Percentiles rank a stretch among this genome's conserved stretches.
phyloP scores from a whole-genome alignment of 768 basidiomycete genomes.

The Russula brevipes region DNA sequence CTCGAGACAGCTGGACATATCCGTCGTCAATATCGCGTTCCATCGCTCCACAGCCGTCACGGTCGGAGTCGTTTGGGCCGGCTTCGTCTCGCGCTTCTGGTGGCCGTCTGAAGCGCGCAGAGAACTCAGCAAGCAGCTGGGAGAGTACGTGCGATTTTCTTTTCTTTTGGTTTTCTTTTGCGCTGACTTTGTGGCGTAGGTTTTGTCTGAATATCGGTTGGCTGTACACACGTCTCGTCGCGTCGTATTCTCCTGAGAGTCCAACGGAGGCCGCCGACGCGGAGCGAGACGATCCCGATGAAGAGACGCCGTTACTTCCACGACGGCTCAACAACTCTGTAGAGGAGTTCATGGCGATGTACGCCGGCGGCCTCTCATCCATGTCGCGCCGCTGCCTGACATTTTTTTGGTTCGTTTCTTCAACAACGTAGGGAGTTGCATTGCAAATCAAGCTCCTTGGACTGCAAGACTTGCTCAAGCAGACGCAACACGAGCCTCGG shows the following conservation, averaged over 20 bases:
- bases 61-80: slow-evolving; percentile 84
- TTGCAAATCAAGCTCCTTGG: slow-evolving; percentile 87
- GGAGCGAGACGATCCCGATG: slow-evolving; percentile 22
- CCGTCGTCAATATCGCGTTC: slow-evolving; percentile 64
- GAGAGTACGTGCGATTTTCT: slow-evolving; percentile 59
- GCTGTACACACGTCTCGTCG: slow-evolving; percentile 89
- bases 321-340: slow-evolving; percentile 56
- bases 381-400: background rate
- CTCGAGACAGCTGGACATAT: slow-evolving; percentile 55
- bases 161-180: slow-evolving; percentile 8
- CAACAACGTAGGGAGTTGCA: slow-evolving; percentile 74
- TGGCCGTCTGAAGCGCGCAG: slow-evolving; percentile 94
- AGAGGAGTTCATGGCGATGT: slow-evolving; percentile 92
- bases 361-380: slow-evolving; percentile 26
- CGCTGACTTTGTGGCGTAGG: slow-evolving; percentile 37
- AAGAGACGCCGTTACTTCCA: slow-evolving; percentile 32
- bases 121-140: slow-evolving; percentile 77
- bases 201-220: slow-evolving; percentile 93
- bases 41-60: slow-evolving; percentile 78
- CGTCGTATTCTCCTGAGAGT: slow-evolving; percentile 58
- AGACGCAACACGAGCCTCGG: slow-evolving; percentile 90
- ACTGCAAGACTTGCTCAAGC: slow-evolving; percentile 76
- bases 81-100: slow-evolving; percentile 83
- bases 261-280: slow-evolving; percentile 27
- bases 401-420: background rate